Evolutionary conservation across 495 filamentous ascomycete species (phyloP).

Genomic region (Schizothecium vesticola): DNA sequence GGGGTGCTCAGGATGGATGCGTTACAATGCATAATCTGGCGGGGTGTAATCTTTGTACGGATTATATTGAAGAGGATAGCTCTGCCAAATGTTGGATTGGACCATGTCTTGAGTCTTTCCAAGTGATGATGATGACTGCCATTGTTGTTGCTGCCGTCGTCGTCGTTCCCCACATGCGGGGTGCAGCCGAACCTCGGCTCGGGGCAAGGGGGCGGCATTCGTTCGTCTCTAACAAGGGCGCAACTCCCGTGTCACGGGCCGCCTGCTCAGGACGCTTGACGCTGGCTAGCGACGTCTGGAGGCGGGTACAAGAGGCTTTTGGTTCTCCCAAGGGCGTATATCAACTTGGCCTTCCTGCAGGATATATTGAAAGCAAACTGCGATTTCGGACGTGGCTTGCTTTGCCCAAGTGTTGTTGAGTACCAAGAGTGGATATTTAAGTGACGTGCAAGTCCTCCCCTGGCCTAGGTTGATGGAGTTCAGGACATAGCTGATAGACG

Average conservation of each 20-base stretch:
- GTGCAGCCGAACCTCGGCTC: neutral
- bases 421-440: neutral
- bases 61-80: neutral
- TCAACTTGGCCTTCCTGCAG: neutral
- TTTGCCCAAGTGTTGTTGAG: neutral
- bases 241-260: neutral
- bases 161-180: neutral
- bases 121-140: neutral
- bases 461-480: neutral
- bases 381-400: neutral
- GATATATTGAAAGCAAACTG: neutral
- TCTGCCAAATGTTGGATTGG: neutral
- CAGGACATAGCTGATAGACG: neutral
- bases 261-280: neutral
- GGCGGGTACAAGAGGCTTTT: neutral
- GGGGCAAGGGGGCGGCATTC: neutral
- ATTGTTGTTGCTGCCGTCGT: neutral
- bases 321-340: conserved; percentile 3
- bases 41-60: neutral
- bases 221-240: neutral
- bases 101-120: neutral
- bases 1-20: neutral
- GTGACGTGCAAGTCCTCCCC: neutral
- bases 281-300: neutral
- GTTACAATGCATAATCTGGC: neutral